Conservation (phyloP, 1,284 basidiomycete species). For the Cryptococcus wingfieldii region DNA sequence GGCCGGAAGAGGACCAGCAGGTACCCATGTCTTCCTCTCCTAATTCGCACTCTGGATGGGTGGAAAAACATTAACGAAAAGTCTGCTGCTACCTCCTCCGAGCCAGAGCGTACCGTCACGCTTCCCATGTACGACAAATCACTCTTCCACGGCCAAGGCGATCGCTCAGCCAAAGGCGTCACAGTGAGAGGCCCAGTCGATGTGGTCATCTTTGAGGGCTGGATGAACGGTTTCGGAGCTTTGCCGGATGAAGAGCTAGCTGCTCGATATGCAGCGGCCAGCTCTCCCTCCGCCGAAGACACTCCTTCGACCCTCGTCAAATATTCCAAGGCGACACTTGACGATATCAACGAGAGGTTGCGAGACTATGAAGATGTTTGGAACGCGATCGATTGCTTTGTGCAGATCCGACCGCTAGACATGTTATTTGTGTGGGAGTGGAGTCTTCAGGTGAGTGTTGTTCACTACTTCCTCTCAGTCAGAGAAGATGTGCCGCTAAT, state of each 20-base stretch:
- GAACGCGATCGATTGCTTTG: constrained; percentile 6
- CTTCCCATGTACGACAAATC: constrained; percentile 86
- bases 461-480: constrained; percentile 55
- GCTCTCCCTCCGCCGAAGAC: not conserved
- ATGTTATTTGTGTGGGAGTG: constrained; percentile 6
- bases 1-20: constrained; percentile 39
- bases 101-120: not conserved
- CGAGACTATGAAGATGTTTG: constrained; percentile 43
- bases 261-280: not conserved
- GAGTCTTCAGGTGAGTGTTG: constrained; percentile 22
- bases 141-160: constrained; percentile 69
- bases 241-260: constrained; percentile 39
- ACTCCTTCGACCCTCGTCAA: constrained; percentile 12
- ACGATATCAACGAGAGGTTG: constrained; percentile 29
- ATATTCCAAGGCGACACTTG: constrained; percentile 16
- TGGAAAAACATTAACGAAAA: constrained; percentile 9
- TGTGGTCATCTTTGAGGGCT: constrained; percentile 62
- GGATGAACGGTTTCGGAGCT: constrained; percentile 47
- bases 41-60: constrained; percentile 5
- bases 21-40: constrained; percentile 34
- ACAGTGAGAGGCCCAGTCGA: constrained; percentile 53
- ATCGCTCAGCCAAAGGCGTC: constrained; percentile 55
- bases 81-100: not conserved
- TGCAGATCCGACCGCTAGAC: constrained; percentile 5
- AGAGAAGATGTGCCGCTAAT: not conserved